Conservation (phyloP, 164 flowering plant genomes). For the Chloranthus sessilifolius region DNA sequence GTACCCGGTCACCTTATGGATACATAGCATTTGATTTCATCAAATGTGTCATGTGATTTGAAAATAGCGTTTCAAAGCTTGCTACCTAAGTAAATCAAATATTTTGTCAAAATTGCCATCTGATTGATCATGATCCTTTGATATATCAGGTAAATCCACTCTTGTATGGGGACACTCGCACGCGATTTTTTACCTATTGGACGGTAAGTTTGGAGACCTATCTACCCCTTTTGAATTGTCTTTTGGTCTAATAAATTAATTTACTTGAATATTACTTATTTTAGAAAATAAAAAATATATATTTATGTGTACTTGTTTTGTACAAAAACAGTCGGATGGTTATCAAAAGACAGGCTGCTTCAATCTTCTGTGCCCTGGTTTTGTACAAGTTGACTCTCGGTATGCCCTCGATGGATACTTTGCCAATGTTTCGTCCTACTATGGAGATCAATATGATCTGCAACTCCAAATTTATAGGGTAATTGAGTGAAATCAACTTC, state of each 20-base stretch:
- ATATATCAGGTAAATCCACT: conserved; percentile 10
- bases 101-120: no score
- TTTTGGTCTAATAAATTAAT: not conserved
- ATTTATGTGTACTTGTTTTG: not conserved
- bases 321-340: conserved; percentile 11
- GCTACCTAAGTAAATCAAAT: no score
- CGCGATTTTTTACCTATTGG: conserved; percentile 11
- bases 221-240: not conserved
- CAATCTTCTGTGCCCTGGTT: conserved; percentile 15
- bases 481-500: no score
- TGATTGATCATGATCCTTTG: no score
- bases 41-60: no score
- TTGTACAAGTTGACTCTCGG: conserved; percentile 6
- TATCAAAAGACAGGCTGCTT: conserved; percentile 11
- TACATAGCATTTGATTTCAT: no score
- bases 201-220: conserved; percentile 7
- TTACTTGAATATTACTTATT: not conserved
- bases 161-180: not conserved
- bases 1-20: no score
- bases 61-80: no score
- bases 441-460: not conserved
- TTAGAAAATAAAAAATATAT: no score
- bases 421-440: conserved; percentile 1
- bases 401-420: not conserved
- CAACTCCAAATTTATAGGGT: no score